Evolutionary conservation across 2,329 filamentous ascomycete species (phyloP), one percentile per base, ranked within the genome.

Genomic region (Verticillium klebahnii): DNA sequence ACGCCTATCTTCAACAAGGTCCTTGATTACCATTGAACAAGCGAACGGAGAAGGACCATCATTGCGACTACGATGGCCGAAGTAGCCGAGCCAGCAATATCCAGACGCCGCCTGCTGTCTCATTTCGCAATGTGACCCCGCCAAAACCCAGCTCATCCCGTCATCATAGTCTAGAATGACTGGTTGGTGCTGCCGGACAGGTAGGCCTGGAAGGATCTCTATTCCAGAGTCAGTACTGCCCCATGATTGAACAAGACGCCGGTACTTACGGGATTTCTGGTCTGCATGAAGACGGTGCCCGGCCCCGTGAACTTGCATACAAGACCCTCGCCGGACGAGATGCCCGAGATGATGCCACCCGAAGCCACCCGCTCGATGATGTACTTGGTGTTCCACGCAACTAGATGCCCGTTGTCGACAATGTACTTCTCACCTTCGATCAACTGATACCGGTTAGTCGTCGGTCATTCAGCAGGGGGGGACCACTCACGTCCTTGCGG

Each of bases 371-470:
- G 88, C 77, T 97, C 93, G 65, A 99, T 87, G 5, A 91, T 84
- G 70, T 98, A 99, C 71, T 96, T 92, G 71, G 91, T 93, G 73
- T 97, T 97, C 95, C 95, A 99, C 0, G 95, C 94, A 0, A 98
- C 93, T 1, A 98, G 82, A 68, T 98, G 93, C 3, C 92, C 92
- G 69, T 97, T 97, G 70, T 97, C 92, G 61, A 97, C 88, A 67
- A 95, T 92, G 75, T 97, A 98, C 68, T 89, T 90, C 73, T 98
- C 94, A 11, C 89, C 89, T 14, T 88, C 84, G 55, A 74, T 76
- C 32, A 89, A 78, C 82, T 83, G 56, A 15, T 14, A 14, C 4
- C 14, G 8, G 12, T 37, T 57, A 37, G 62, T n/a, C 37, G 37
- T n/a, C 37, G 14, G 37, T 7, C 37, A 17, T 2, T 12, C 4